Conservation (phyloP, 2,329 filamentous ascomycete genomes). For the Pseudogymnoascus sp. region DNA sequence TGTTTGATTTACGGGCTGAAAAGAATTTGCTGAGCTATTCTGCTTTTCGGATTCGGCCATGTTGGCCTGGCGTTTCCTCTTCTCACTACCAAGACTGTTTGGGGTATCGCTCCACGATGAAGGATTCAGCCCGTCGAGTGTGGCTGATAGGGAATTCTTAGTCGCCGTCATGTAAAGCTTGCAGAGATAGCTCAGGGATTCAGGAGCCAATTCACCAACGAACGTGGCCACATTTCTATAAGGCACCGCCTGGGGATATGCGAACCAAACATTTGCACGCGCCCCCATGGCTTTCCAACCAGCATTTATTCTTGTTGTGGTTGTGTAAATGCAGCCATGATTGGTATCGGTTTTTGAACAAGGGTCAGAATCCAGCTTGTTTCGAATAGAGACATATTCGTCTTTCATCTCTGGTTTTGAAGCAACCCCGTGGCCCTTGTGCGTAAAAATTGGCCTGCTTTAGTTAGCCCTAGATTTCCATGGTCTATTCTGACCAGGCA, state of each 20-base stretch:
- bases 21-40: not conserved
- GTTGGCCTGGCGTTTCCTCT: not conserved
- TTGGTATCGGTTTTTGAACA: not conserved
- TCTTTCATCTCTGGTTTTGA: not conserved
- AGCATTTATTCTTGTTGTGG: not conserved
- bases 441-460: slow-evolving; percentile 1
- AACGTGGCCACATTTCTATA: not conserved
- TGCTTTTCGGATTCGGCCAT: not conserved
- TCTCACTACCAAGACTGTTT: slow-evolving; percentile 1
- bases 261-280: not conserved
- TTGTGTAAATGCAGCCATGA: not conserved
- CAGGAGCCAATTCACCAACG: not conserved
- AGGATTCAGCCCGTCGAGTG: not conserved
- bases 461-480: not conserved
- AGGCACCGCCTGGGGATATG: not conserved
- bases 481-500: not conserved
- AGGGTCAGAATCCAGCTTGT: not conserved
- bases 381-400: not conserved
- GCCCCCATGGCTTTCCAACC: not conserved
- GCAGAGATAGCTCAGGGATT: not conserved
- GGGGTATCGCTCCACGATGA: not conserved
- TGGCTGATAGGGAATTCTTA: not conserved
- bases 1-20: not conserved
- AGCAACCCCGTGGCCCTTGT: not conserved
- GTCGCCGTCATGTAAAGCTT: not conserved